Conservation (phyloP, 345 rosid species). For the sweet orange (Citrus sinensis) region DVS_A1.0 CM039167.1:22555001-22555500, state of each 20-base stretch:
- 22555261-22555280: background rate
- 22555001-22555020: background rate
- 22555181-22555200: background rate
- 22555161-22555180: background rate
- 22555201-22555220: background rate
- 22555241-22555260: background rate
- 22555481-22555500: slow-evolving; percentile 81
- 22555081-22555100: slow-evolving; percentile 90
- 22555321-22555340: background rate
- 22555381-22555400: slow-evolving; percentile 8
- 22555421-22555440: slow-evolving; percentile 43
- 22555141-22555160: slow-evolving; percentile 51
- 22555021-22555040: background rate
- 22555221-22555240: background rate
- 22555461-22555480: slow-evolving; percentile 55
- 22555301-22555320: background rate
- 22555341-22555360: background rate
- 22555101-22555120: slow-evolving; percentile 68
- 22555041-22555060: slow-evolving; percentile 7
- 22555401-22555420: slow-evolving; percentile 58
- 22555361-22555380: background rate
- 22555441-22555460: slow-evolving; percentile 54
- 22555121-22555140: slow-evolving; percentile 97
- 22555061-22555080: slow-evolving; percentile 55
- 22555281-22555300: background rate